Conservation (phyloP, 2,329 filamentous ascomycete genomes). For the Microdochium paspali region DNA sequence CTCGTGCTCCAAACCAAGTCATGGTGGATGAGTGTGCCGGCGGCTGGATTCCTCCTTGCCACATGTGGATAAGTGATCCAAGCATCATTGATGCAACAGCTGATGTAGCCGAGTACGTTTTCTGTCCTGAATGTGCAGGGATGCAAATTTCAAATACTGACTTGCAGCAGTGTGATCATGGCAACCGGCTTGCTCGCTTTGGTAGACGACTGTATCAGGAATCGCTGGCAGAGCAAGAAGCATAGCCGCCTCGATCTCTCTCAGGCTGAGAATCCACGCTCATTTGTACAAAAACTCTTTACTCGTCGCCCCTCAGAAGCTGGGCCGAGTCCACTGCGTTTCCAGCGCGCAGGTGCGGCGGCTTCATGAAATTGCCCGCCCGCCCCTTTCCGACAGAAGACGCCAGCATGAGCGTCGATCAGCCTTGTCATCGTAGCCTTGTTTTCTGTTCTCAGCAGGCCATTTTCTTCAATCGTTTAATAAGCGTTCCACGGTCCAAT, state of each 20-base stretch:
- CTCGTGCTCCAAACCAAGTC: slow-evolving; percentile 60
- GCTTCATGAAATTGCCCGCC: background rate
- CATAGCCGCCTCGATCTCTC: slow-evolving; percentile 20
- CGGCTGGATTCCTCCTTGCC: slow-evolving; percentile 83
- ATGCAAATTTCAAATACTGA: slow-evolving; percentile 11
- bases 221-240: slow-evolving; percentile 54
- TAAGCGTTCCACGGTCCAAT: no score
- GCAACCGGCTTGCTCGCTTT: slow-evolving; percentile 83
- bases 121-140: background rate
- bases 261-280: slow-evolving; percentile 17
- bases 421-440: slow-evolving; percentile 5
- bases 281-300: slow-evolving; percentile 29
- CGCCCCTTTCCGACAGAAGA: slow-evolving; percentile 4
- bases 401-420: background rate
- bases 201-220: slow-evolving; percentile 85
- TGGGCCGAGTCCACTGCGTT: slow-evolving; percentile 23
- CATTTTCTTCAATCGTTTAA: background rate
- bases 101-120: slow-evolving; percentile 76
- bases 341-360: background rate
- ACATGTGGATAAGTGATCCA: slow-evolving; percentile 80
- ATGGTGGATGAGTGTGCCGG: slow-evolving; percentile 66
- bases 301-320: slow-evolving; percentile 30
- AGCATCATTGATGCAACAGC: slow-evolving; percentile 58
- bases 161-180: slow-evolving; percentile 61
- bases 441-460: background rate